phyloP scores from a whole-genome alignment of 73 alveolate species.

The Stentor roeselii region DNA sequence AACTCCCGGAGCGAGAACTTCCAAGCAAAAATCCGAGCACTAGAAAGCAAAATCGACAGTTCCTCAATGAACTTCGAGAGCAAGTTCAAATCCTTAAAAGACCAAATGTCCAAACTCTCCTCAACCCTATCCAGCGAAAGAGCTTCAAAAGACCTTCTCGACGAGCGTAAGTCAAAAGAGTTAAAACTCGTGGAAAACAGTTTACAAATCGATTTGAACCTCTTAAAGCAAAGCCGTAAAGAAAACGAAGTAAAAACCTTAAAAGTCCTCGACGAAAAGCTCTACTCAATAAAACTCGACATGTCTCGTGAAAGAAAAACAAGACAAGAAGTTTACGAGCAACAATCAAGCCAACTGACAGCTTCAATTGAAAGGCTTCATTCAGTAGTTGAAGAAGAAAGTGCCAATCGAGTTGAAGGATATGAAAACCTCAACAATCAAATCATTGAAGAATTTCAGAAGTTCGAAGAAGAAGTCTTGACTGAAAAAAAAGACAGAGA shows the following conservation, averaged over 20 bases:
- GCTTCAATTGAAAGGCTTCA: slow-evolving; percentile 27
- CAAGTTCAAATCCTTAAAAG: slow-evolving; percentile 38
- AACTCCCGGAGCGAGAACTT: not conserved
- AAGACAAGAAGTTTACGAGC: slow-evolving; percentile 54
- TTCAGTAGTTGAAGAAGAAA: slow-evolving; percentile 42
- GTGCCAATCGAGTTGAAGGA: slow-evolving; percentile 53
- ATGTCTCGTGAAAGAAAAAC: slow-evolving; percentile 70
- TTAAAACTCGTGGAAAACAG: slow-evolving; percentile 58
- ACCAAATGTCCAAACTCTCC: slow-evolving; percentile 36
- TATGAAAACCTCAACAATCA: slow-evolving; percentile 32
- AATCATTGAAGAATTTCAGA: slow-evolving; percentile 56
- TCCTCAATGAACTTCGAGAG: not conserved
- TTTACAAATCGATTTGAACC: slow-evolving; percentile 51
- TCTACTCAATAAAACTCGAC: slow-evolving; percentile 56
- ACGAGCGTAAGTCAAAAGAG: slow-evolving; percentile 65
- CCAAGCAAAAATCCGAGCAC: not conserved
- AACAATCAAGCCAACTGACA: slow-evolving; percentile 31
- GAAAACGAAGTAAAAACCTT: slow-evolving; percentile 64
- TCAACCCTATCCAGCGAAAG: slow-evolving; percentile 38
- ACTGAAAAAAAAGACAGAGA: slow-evolving; percentile 66
- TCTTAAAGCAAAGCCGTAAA: slow-evolving; percentile 58
- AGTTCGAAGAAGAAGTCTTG: slow-evolving; percentile 55
- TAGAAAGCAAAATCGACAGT: slow-evolving; percentile 22
- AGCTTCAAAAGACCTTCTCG: slow-evolving; percentile 41
- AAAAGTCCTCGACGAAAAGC: slow-evolving; percentile 62